phyloP scores from a whole-genome alignment of 1,139 yeast genomes.

The Kodamaea arcana region DNA sequence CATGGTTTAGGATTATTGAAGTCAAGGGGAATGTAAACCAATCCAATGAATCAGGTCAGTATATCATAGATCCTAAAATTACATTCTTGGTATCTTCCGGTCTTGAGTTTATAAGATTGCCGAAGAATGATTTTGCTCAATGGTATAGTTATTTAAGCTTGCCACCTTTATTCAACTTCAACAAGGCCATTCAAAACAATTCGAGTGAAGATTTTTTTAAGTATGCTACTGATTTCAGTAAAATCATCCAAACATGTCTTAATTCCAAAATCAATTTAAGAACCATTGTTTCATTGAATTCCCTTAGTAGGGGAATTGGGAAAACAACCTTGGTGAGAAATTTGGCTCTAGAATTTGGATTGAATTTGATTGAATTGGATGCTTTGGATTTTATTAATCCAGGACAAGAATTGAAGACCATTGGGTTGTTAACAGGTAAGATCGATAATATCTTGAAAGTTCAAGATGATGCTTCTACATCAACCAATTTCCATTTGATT shows the following conservation, averaged over 20 bases:
- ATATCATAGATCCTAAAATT: slow-evolving; percentile 56
- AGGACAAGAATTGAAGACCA: slow-evolving; percentile 73
- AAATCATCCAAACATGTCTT: slow-evolving; percentile 46
- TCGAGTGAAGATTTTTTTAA: slow-evolving; percentile 28
- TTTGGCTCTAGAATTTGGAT: slow-evolving; percentile 56
- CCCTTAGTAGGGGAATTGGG: slow-evolving; percentile 76
- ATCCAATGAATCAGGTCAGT: slow-evolving; percentile 39
- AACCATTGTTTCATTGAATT: slow-evolving; percentile 64
- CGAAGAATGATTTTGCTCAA: slow-evolving; percentile 28
- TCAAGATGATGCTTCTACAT: slow-evolving; percentile 12
- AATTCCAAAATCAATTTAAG: slow-evolving; percentile 39
- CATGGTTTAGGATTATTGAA: slow-evolving; percentile 72
- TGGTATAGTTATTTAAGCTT: slow-evolving; percentile 44
- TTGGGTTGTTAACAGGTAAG: slow-evolving; percentile 74
- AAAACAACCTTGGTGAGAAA: slow-evolving; percentile 62
- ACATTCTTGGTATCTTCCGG: slow-evolving; percentile 73
- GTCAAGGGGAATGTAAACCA: slow-evolving; percentile 32
- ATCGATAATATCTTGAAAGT: slow-evolving; percentile 51
- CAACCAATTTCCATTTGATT: slow-evolving; percentile 37
- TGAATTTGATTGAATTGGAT: slow-evolving; percentile 68
- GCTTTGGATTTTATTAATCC: slow-evolving; percentile 58
- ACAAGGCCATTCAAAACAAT: slow-evolving; percentile 8
- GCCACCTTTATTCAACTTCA: slow-evolving; percentile 38
- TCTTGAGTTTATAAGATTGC: slow-evolving; percentile 36
- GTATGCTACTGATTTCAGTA: slow-evolving; percentile 50